Evolutionary conservation across 257 asterid genomes (phyloP).

Genomic region (Jacaranda mimosifolia): DNA sequence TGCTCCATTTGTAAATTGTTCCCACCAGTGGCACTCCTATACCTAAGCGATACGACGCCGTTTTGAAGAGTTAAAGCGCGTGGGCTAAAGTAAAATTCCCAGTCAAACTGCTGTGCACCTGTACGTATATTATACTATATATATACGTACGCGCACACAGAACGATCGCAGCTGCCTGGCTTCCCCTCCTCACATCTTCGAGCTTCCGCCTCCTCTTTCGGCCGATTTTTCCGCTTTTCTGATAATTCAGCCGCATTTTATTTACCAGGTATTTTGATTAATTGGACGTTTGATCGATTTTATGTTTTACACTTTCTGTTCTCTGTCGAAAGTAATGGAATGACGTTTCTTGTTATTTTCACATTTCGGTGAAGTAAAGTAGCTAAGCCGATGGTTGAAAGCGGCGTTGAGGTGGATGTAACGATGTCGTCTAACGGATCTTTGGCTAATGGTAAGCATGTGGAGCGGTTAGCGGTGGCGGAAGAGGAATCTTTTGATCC

Average conservation of each 20-base stretch:
- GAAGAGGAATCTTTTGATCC: conserved; percentile 55
- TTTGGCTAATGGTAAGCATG: conserved; percentile 43
- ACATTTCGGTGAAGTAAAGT: conserved; percentile 17
- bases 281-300: conserved; percentile 22
- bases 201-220: conserved; percentile 37
- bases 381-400: conserved; percentile 57
- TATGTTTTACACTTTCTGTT: background rate
- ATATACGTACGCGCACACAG: background rate
- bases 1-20: background rate
- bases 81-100: background rate
- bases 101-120: background rate
- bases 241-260: background rate
- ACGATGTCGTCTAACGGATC: conserved; percentile 50
- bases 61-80: background rate
- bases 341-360: conserved; percentile 11
- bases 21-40: background rate
- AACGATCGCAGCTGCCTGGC: background rate
- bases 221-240: conserved; percentile 37
- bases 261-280: conserved; percentile 33
- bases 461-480: conserved; percentile 34
- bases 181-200: conserved; percentile 33
- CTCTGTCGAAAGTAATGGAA: background rate
- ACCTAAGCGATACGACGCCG: conserved; percentile 1
- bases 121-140: background rate
- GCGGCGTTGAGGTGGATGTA: conserved; percentile 36